Base-by-base conservation (phyloP, 202 grass and related monocot genomes). In the Schoenoplectus triqueter region DNA sequence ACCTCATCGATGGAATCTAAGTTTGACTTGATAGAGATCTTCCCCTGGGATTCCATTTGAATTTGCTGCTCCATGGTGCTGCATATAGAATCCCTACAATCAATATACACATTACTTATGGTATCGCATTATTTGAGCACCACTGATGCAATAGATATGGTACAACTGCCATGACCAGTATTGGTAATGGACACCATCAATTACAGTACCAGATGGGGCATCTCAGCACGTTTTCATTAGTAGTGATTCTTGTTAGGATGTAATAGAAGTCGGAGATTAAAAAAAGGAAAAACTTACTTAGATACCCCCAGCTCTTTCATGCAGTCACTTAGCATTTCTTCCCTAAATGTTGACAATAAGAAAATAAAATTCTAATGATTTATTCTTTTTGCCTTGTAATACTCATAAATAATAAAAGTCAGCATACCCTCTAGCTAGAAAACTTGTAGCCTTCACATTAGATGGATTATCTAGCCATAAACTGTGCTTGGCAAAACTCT, bases 1-100 rank as follows among this genome's bases (percentile, higher is more conserved):
- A 99, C 96, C 96, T 99, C 90, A 86, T 99, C 93, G 90, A 99
- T 91, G 40, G 96, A 96, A 85, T 90, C 85, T 81, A 94, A 85
- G n/a, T 92, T 90, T 66, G 59, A 87, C 42, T 80, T 68, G 73
- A 84, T 68, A 78, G 80, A 64, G 54, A 86, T 66, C 10, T 87
- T 81, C 56, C 82, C 80, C 89, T 73, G 59, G 59, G 80, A 19
- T 85, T 74, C 82, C 80, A 19, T 69, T 65, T 80, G 66, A 54
- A 85, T 88, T 86, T 66, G 77, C 55, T 80, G 80, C 76, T 90
- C 92, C 46, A 86, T 22, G 59, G 64, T 68, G 45, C 87, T 74
- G 15, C 64, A 82, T 48, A 72, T 52, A 14, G 18, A 89, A 83
- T 86, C 85, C 73, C 93, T 99, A 66, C 71, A 84, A 69, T 69